These are phyloP conservation scores for Wickerhamomyces hampshirensis DNA, from an alignment of 805 yeast species.

Conservation along the genomic window DNA sequence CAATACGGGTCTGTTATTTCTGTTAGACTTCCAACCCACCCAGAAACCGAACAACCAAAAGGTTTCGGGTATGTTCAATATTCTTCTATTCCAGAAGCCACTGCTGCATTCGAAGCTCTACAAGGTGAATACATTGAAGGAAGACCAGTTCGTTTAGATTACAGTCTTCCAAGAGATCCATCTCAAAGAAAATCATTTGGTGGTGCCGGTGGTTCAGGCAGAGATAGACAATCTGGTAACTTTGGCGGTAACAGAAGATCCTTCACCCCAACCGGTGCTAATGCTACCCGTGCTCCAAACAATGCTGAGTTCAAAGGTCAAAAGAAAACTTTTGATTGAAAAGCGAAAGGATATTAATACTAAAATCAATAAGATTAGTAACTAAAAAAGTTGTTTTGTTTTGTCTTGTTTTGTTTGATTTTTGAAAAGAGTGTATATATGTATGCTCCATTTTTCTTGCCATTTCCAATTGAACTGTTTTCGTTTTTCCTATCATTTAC, in stretches of 20 bases:
- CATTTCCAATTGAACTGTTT: no score
- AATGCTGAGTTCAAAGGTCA: conserved; percentile 74
- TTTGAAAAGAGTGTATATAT: neutral
- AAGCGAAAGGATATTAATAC: conserved; percentile 1
- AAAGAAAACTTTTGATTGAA: conserved; percentile 76
- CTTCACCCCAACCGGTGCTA: conserved; percentile 52
- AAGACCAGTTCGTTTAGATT: conserved; percentile 93
- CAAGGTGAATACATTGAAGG: conserved; percentile 89
- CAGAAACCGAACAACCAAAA: conserved; percentile 98
- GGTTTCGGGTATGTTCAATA: conserved; percentile 98
- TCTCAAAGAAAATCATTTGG: conserved; percentile 27
- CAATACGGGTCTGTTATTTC: conserved; percentile 79
- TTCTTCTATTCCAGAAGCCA: conserved; percentile 82
- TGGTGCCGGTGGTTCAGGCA: conserved; percentile 35
- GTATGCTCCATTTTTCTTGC: neutral
- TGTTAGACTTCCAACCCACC: conserved; percentile 95
- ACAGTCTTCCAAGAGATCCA: conserved; percentile 80
- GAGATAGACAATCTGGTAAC: conserved; percentile 30
- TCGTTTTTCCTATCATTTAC: no score
- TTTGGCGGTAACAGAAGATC: conserved; percentile 37
- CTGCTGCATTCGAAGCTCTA: conserved; percentile 78
- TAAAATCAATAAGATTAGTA: no score
- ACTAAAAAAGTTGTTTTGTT: conserved; percentile 1
- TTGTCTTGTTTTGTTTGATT: conserved; percentile 1
- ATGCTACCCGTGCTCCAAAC: conserved; percentile 48